Evolutionary conservation across 169 alveolate species (phyloP).

Genomic region (Plasmodium falciparum): DNA sequence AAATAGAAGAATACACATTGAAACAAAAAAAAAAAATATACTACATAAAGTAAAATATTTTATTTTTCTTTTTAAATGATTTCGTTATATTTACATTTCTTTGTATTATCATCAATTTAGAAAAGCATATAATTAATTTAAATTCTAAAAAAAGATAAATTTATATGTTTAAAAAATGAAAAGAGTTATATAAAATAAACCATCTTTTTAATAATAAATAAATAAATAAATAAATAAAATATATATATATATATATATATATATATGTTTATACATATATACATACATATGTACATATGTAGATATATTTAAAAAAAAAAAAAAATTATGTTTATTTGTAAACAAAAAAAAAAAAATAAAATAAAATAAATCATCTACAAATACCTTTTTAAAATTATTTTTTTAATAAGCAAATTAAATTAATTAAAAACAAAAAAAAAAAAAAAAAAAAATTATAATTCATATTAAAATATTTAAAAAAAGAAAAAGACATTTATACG

Average conservation of each 20-base stretch:
- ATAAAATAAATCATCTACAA: too few species aligned
- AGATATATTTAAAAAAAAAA: background rate
- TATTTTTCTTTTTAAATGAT: slow-evolving; percentile 1
- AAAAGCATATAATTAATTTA: slow-evolving; percentile 23
- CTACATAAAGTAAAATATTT: slow-evolving; percentile 9
- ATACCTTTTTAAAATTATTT: too few species aligned
- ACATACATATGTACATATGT: background rate
- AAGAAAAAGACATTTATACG: background rate
- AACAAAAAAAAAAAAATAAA: too few species aligned
- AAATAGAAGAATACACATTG: background rate
- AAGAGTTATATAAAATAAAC: background rate
- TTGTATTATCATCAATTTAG: slow-evolving; percentile 22
- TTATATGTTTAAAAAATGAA: slow-evolving; percentile 5
- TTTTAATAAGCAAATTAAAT: too few species aligned
- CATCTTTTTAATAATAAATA: background rate
- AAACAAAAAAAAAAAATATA: slow-evolving; percentile 34
- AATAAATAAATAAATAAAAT: background rate
- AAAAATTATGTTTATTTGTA: too few species aligned
- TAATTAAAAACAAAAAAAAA: too few species aligned
- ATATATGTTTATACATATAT: background rate
- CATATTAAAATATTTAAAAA: background rate
- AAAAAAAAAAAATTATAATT: too few species aligned
- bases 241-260: background rate
- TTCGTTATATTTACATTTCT: background rate
- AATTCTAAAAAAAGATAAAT: slow-evolving; percentile 11